Conservation (phyloP, 106 monocot species). For the Amphibolis antarctica region DNA sequence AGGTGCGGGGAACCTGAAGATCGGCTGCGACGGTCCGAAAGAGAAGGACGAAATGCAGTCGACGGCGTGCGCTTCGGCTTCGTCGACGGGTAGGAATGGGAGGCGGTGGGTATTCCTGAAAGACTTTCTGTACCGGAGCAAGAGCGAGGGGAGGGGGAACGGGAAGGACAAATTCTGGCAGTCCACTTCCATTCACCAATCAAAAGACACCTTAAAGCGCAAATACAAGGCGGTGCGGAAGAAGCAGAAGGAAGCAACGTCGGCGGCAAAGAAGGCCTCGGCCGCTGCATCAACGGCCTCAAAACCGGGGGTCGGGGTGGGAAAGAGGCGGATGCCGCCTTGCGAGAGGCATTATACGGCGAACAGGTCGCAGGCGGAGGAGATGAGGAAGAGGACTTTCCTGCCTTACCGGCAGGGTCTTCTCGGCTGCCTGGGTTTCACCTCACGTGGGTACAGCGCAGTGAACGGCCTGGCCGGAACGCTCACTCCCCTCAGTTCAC, state of each 20-base stretch:
- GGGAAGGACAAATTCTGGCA: slow-evolving; percentile 69
- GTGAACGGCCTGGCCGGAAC: slow-evolving; percentile 66
- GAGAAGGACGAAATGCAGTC: background rate
- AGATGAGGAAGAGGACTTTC: slow-evolving; percentile 80
- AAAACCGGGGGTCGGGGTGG: too few relatives aligned
- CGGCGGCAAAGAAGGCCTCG: too few relatives aligned
- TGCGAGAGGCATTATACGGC: too few relatives aligned
- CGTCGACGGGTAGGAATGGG: too few relatives aligned
- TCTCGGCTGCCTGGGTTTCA: slow-evolving; percentile 86
- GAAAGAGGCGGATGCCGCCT: too few relatives aligned
- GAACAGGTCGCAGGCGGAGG: slow-evolving; percentile 81
- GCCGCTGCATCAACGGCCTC: slow-evolving; percentile 18
- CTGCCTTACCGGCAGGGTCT: slow-evolving; percentile 90
- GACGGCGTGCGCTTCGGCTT: too few relatives aligned
- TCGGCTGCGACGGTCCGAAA: background rate
- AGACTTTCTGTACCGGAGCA: slow-evolving; percentile 89
- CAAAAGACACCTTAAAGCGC: too few relatives aligned
- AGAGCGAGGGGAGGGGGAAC: slow-evolving; percentile 69
- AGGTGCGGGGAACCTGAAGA: background rate
- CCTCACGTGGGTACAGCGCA: slow-evolving; percentile 70
- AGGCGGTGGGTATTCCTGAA: slow-evolving; percentile 69
- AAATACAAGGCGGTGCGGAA: slow-evolving; percentile 21
- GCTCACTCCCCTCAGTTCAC: slow-evolving; percentile 62
- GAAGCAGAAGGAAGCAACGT: slow-evolving; percentile 25
- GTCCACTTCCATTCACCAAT: slow-evolving; percentile 36